Base-by-base conservation (phyloP, 1,284 basidiomycete genomes). In the Porogramme epimiltina region DNA sequence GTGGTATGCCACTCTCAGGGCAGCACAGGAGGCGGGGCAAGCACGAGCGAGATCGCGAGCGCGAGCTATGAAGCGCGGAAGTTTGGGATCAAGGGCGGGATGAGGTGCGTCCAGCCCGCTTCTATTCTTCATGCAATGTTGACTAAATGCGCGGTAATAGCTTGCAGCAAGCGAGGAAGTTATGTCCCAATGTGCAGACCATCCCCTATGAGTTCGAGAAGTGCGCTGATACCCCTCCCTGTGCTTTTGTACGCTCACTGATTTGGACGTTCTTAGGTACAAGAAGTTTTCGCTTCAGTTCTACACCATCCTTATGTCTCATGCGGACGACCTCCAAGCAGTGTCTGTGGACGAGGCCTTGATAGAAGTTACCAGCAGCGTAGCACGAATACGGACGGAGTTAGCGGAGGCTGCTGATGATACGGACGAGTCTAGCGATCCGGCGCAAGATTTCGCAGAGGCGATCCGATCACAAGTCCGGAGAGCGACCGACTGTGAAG, bases 271-370 rank as follows among this genome's bases (percentile, higher is more conserved):
- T 24, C 28, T 37, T 52, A 93, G 91, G 62, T 95, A 95, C 71
- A 93, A 91, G 65, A 72, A 86, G 50, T 75, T 87, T 53, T 95
- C 90, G 0, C 70, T 94, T 41, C 80, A 89, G 31, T 97, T 98
- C 66, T 99, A 99, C 70, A 91, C 91, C 1, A 89, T 97, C 47
- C 77, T 99, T 19, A 91, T 98, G 80, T 75, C 80, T 0, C 86
- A 93, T 62, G 90, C 93, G 4, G 94, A 98, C 63, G 92, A 95
- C 58, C 77, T 98, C 3, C 89, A 98, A 72, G 95, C 95, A 0
- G 95, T 98, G 1, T 96, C 93, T 5, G 91, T 99, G 1, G 96
- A 99, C 60, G 96, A 99, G 69, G 95, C 94, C 0, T 78, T 98
- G 10, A 83, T 98, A 54, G 95, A 98, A 51, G 92, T 95, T 4